Conservation (phyloP, 805 yeast genomes). For the Clavispora phyllophila region DNA sequence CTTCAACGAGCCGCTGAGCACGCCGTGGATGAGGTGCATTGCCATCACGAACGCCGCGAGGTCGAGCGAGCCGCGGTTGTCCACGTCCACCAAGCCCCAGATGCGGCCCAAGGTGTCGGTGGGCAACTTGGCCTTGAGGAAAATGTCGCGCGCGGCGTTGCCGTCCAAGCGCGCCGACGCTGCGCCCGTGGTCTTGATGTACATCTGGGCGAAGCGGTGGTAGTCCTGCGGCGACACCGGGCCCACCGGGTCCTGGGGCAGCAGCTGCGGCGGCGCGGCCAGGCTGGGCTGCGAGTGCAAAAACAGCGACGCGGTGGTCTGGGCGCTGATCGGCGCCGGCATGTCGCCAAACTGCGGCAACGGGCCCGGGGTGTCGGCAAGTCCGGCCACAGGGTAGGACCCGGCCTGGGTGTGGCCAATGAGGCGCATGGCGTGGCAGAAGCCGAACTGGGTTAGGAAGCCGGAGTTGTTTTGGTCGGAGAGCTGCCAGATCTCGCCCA, state of each 20-base stretch:
- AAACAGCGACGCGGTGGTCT: slow-evolving; percentile 34
- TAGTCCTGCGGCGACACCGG: slow-evolving; percentile 54
- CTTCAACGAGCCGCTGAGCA: slow-evolving; percentile 58
- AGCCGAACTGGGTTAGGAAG: slow-evolving; percentile 71
- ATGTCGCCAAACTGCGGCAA: slow-evolving; percentile 53
- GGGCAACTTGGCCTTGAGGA: slow-evolving; percentile 83
- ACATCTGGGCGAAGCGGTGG: slow-evolving; percentile 63
- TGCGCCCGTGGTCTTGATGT: slow-evolving; percentile 59
- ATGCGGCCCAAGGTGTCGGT: slow-evolving; percentile 73
- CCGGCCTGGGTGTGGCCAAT: slow-evolving; percentile 86
- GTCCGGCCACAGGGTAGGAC: slow-evolving; percentile 43
- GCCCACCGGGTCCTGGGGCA: slow-evolving; percentile 18
- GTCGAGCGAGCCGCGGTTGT: slow-evolving; percentile 65
- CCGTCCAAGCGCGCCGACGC: slow-evolving; percentile 61
- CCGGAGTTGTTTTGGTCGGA: slow-evolving; percentile 92
- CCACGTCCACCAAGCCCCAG: slow-evolving; percentile 83
- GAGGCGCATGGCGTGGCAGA: slow-evolving; percentile 80
- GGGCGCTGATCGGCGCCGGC: slow-evolving; percentile 23
- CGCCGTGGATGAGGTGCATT: slow-evolving; percentile 89
- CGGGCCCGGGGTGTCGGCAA: slow-evolving; percentile 58
- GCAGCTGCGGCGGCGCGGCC: slow-evolving; percentile 29
- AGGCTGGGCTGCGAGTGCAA: slow-evolving; percentile 39
- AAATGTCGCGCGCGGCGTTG: slow-evolving; percentile 75
- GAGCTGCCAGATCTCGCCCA: slow-evolving; percentile 91
- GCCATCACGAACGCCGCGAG: slow-evolving; percentile 82